A percentile compares a stretch with the other conserved stretches of the same genome.
Conservation (phyloP, 1,284 basidiomycete genomes). For the Rhodotorula sp. region DNA sequence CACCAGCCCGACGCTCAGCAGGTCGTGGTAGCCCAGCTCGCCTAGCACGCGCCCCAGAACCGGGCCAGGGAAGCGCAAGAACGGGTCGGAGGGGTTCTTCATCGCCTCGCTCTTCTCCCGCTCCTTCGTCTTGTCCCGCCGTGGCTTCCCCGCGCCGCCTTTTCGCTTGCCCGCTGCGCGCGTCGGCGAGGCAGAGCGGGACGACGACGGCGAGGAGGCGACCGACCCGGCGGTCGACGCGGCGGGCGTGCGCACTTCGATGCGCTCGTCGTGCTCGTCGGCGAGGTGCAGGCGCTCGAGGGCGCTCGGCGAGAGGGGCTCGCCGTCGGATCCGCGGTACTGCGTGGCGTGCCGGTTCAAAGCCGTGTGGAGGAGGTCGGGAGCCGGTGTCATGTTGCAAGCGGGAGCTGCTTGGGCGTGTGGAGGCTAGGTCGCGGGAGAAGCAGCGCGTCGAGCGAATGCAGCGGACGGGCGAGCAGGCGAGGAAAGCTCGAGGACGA, state of each 20-base stretch:
- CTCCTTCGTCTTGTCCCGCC: conserved; percentile 41
- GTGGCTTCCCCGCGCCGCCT: conserved; percentile 37
- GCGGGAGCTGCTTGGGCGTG: neutral
- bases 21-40: conserved; percentile 23
- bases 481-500: too few species aligned
- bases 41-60: conserved; percentile 34
- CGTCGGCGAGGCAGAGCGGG: conserved; percentile 27
- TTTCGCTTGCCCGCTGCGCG: conserved; percentile 4
- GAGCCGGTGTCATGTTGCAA: neutral
- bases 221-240: conserved; percentile 17
- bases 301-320: conserved; percentile 11
- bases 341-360: conserved; percentile 24
- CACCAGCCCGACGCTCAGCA: conserved; percentile 26
- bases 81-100: conserved; percentile 35
- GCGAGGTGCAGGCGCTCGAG: conserved; percentile 16
- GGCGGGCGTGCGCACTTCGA: conserved; percentile 36
- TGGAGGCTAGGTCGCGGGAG: too few species aligned
- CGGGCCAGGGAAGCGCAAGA: conserved; percentile 33
- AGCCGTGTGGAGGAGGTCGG: conserved; percentile 34
- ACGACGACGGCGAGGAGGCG: conserved; percentile 16
- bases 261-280: conserved; percentile 31
- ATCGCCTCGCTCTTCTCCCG: conserved; percentile 31
- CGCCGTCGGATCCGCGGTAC: conserved; percentile 10
- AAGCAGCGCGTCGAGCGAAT: too few species aligned
- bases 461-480: too few species aligned